These are phyloP conservation scores for Myxozyma vanderwaltii DNA, from an alignment of 805 yeast species.

Conservation along the genomic window DNA sequence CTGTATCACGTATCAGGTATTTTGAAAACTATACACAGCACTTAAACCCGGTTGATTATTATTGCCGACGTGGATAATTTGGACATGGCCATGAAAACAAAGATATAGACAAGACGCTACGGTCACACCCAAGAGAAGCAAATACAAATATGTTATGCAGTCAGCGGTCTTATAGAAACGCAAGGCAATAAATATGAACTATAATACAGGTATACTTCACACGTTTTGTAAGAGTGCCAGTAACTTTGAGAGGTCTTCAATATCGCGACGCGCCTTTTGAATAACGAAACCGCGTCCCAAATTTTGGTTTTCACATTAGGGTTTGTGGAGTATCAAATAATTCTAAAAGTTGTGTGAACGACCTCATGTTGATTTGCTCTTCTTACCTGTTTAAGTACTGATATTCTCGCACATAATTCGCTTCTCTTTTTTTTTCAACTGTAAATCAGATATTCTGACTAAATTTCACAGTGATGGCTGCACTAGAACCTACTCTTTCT, in stretches of 20 bases:
- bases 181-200: too few species aligned
- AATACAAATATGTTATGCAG: too few species aligned
- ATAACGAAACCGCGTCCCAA: background rate
- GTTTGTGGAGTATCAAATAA: background rate
- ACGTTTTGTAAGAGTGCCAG: background rate
- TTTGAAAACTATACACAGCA: too few species aligned
- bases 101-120: too few species aligned
- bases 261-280: conserved; percentile 6
- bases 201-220: too few species aligned
- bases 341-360: background rate
- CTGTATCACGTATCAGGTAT: background rate
- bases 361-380: background rate
- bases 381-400: background rate
- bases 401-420: background rate
- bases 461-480: background rate
- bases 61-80: too few species aligned
- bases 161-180: too few species aligned
- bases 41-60: too few species aligned
- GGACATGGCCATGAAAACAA: too few species aligned
- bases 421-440: too few species aligned
- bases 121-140: too few species aligned
- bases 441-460: too few species aligned
- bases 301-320: background rate
- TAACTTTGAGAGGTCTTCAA: background rate
- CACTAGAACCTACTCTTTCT: conserved; percentile 1